phyloP scores from a whole-genome alignment of 2,329 filamentous ascomycete species.

The Fusarium sp. region DNA sequence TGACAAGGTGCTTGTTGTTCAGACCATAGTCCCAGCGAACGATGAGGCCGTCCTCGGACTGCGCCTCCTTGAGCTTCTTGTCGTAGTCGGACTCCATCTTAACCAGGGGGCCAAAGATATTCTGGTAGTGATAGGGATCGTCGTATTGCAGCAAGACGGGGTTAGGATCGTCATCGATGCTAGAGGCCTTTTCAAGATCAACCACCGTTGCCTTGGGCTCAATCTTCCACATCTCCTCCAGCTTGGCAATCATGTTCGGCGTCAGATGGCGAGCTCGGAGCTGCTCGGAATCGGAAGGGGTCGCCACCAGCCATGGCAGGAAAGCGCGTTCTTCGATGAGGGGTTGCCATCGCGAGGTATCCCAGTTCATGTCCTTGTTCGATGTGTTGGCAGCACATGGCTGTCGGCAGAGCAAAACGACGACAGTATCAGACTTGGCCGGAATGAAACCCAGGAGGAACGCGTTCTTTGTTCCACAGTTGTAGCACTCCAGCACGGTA shows the following conservation, averaged over 20 bases:
- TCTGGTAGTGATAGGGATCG: constrained; percentile 98
- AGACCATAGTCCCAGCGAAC: constrained; percentile 95
- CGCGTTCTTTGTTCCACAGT: constrained; percentile 99
- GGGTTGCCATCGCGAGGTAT: constrained; percentile 96
- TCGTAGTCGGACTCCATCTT: constrained; percentile 99
- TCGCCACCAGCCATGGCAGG: constrained; percentile 89
- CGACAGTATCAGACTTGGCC: constrained; percentile 97
- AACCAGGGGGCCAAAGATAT: constrained; percentile 96
- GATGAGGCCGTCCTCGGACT: constrained; percentile 94
- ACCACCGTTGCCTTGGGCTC: constrained; percentile 88
- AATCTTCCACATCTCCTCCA: constrained; percentile 99
- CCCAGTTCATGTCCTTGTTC: constrained; percentile 99
- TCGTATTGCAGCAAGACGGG: constrained; percentile 95
- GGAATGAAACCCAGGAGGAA: constrained; percentile 98
- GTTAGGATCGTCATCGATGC: constrained; percentile 93
- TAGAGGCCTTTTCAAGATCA: constrained; percentile 90
- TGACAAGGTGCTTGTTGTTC: constrained; percentile 97
- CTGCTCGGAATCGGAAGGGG: constrained; percentile 94
- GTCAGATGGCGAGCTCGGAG: constrained; percentile 93
- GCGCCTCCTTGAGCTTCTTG: constrained; percentile 97
- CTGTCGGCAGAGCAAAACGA: constrained; percentile 95
- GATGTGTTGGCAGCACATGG: constrained; percentile 95
- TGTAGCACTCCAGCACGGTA: constrained; percentile 98
- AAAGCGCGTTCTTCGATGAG: constrained; percentile 97
- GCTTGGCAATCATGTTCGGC: constrained; percentile 92